These are phyloP conservation scores for Hydnum rufescens DNA, from an alignment of 768 basidiomycete genomes.

Conservation along the genomic window DNA sequence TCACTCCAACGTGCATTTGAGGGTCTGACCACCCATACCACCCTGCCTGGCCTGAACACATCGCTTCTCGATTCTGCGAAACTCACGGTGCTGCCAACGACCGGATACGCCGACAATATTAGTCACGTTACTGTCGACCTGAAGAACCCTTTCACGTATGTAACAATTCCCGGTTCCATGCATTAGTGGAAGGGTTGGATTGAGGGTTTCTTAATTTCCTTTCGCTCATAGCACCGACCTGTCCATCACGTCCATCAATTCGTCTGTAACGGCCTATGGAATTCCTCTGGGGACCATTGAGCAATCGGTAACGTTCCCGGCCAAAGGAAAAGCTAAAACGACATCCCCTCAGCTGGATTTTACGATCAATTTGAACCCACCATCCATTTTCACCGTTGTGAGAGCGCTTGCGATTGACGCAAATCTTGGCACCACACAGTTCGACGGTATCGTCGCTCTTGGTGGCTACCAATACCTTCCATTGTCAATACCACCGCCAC, in stretches of 20 bases:
- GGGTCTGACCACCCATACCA: conserved; percentile 33
- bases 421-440: conserved; percentile 34
- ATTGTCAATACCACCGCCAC: conserved; percentile 20
- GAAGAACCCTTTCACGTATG: conserved; percentile 54
- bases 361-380: conserved; percentile 47
- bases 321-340: conserved; percentile 33
- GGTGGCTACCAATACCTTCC: conserved; percentile 44
- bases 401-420: conserved; percentile 46
- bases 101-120: conserved; percentile 40
- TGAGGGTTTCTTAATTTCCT: too few species aligned
- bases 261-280: neutral
- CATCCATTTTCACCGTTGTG: conserved; percentile 49
- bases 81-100: conserved; percentile 32
- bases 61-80: conserved; percentile 36
- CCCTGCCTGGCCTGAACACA: conserved; percentile 39
- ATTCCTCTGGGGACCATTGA: neutral
- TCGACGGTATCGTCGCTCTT: conserved; percentile 44
- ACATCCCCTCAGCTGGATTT: conserved; percentile 38
- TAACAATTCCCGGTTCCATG: conserved; percentile 25
- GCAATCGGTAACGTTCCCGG: conserved; percentile 22
- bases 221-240: too few species aligned
- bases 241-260: neutral
- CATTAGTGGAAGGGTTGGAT: too few species aligned
- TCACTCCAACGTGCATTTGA: conserved; percentile 43
- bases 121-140: conserved; percentile 43